phyloP scores from a whole-genome alignment of 1,284 basidiomycete genomes.

The Cutaneotrichosporon mucoides region DNA sequence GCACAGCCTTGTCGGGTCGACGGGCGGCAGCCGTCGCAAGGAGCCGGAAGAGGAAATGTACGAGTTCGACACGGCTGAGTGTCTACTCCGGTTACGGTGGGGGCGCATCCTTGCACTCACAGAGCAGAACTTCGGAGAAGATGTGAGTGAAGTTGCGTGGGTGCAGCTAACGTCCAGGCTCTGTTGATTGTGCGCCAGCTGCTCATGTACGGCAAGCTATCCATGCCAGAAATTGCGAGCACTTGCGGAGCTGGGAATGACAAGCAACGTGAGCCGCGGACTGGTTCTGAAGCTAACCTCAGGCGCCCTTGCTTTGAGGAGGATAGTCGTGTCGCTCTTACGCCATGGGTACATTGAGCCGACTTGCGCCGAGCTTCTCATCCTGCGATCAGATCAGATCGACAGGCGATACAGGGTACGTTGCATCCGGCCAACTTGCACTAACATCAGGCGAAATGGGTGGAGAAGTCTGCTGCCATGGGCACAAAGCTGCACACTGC shows the following conservation, averaged over 20 bases:
- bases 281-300: not conserved
- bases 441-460: conserved; percentile 23
- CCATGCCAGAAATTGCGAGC: conserved; percentile 51
- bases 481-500: conserved; percentile 45
- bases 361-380: conserved; percentile 29
- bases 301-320: conserved; percentile 4
- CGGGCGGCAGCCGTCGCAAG: conserved; percentile 52
- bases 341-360: conserved; percentile 30
- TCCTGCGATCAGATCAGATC: conserved; percentile 31
- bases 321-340: conserved; percentile 18
- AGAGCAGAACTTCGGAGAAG: conserved; percentile 62
- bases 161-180: conserved; percentile 53
- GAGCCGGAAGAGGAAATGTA: conserved; percentile 65
- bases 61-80: conserved; percentile 68
- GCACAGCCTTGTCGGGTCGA: conserved; percentile 86
- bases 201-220: conserved; percentile 80
- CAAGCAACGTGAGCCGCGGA: conserved; percentile 5
- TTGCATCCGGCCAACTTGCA: not conserved
- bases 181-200: conserved; percentile 69
- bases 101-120: conserved; percentile 73
- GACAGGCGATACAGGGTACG: conserved; percentile 29
- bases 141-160: conserved; percentile 53
- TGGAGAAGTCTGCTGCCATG: conserved; percentile 20
- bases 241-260: conserved; percentile 14
- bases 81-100: conserved; percentile 70